Base-by-base conservation (phyloP, 2,329 filamentous ascomycete species). In the Monosporascus sp. region DNA sequence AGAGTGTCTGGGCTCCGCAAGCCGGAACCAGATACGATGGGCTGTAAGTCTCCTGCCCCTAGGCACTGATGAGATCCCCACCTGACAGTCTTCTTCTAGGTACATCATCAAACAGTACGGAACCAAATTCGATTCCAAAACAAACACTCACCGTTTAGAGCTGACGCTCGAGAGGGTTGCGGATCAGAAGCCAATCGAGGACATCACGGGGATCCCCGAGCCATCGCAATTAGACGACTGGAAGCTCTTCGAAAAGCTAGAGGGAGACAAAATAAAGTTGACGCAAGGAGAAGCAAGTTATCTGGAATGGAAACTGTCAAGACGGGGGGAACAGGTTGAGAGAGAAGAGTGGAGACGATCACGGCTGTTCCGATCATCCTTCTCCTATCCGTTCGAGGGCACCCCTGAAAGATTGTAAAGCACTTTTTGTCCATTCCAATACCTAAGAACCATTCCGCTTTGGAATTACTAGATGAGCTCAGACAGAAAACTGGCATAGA, bases 171-270 rank as follows among this genome's bases (percentile, higher is more conserved):
- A 80, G 56, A 73, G 76, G 22, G 68, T 72, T 7, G 48, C 65
- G 0, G 69, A 67, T 11, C 78, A 81, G 58, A 67, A 53, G 2
- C 58, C 74, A 2, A 67, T 81, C 55, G 64, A 73, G 7, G 68
- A 75, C 6, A 58, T 82, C 8, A 56, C 64, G n/a, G 53, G 59
- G n/a, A 70, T 80, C 14, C 81, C 81, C 0, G 70, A 64, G 11
- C 80, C 80, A 2, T 80, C 79, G 2, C 77, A 84, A 61, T 58
- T 80, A 6, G 81, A 84, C 55, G 80, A 84, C 54, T 84, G 78
- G 79, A 54, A 68, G 2, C 60, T 80, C 8, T 82, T 77, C 63
- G 70, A 78, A 58, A 75, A 73, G 57, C 62, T 73, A 31, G 72
- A 79, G 62, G 72, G 68, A 11, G 73, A 74, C 49, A 70, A 70